phyloP scores from a whole-genome alignment of 148 eudicot species.

The Camellia granthamiana region DNA sequence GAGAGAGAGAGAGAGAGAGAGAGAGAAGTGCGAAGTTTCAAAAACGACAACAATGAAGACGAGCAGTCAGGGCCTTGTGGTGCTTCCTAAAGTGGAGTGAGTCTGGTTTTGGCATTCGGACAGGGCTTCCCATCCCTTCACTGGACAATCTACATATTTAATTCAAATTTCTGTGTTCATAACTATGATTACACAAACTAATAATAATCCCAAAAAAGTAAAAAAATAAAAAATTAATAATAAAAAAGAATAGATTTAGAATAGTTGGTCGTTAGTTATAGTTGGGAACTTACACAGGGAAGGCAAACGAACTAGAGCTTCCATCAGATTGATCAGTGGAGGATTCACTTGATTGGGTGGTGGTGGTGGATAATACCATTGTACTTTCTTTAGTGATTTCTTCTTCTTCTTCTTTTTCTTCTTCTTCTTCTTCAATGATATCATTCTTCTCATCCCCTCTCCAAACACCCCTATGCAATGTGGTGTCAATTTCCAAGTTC shows the following conservation, averaged over 20 bases:
- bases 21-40: slow-evolving; percentile 17
- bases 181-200: too few relatives aligned
- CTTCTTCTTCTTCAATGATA: too few relatives aligned
- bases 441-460: slow-evolving; percentile 23
- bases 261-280: not conserved
- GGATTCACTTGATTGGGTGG: slow-evolving; percentile 24
- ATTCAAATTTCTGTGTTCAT: too few relatives aligned
- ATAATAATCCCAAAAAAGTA: too few relatives aligned
- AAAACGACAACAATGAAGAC: slow-evolving; percentile 54
- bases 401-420: too few relatives aligned
- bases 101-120: slow-evolving; percentile 51
- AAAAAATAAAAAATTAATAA: too few relatives aligned
- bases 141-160: slow-evolving; percentile 47
- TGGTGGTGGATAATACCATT: slow-evolving; percentile 29
- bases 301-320: slow-evolving; percentile 60
- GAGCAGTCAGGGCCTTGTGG: slow-evolving; percentile 28
- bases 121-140: slow-evolving; percentile 67
- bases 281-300: slow-evolving; percentile 56
- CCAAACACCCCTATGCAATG: slow-evolving; percentile 20
- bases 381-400: slow-evolving; percentile 15
- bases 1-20: not conserved
- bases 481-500: not conserved
- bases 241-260: not conserved
- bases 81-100: slow-evolving; percentile 28
- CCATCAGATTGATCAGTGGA: slow-evolving; percentile 33